Base-by-base conservation (phyloP, 352 stramenopile species). In the Phytophthora fragariaefolia region DNA sequence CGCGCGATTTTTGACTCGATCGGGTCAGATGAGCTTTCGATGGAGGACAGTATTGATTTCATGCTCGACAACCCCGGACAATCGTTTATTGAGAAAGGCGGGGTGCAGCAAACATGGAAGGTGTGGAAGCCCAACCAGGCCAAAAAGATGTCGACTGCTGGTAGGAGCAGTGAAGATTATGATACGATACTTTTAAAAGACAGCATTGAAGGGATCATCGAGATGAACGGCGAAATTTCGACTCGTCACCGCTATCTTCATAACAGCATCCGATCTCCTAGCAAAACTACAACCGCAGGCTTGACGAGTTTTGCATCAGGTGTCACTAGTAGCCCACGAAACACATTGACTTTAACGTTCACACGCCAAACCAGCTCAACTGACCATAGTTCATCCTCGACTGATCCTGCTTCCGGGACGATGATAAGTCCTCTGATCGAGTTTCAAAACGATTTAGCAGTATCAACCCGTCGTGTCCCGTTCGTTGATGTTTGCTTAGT, bases 401-500 rank as follows among this genome's bases (percentile, higher is more conserved):
- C 46, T 1, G 47, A 48, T 23, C 48, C 17, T 13, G 17, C 36
- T n/a, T 59, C 53, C 10, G 18, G 27, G 20, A 50, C 28, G 24
- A 68, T 38, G 36, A 26, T 56, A 5, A 73, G 23, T 53, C 47
- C 66, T 18, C 56, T 82, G 32, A n/a, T 60, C 0, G 48, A 59
- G 43, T 75, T 82, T 30, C 69, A 71, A 8, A 55, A 62, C 13
- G 73, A 84, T 32, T 27, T 50, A 2, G 45, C 28, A 1, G 67
- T 83, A 38, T 52, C 66, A 26, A 64, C 51, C 3, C 73, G 73
- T 47, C 75, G 73, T 47, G 69, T 84, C n/a, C 62, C 65, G 9
- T 80, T 74, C 18, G 38, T 76, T 2, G 69, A 86, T 10, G 43
- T 86, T 1, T 77, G 64, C 46, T 46, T 83, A 10, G 61, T 69